Percentiles rank a stretch among this genome's conserved stretches.
Conservation (phyloP, 2,329 filamentous ascomycete species). For the Paecilomyces dactylethromorphus region DNA sequence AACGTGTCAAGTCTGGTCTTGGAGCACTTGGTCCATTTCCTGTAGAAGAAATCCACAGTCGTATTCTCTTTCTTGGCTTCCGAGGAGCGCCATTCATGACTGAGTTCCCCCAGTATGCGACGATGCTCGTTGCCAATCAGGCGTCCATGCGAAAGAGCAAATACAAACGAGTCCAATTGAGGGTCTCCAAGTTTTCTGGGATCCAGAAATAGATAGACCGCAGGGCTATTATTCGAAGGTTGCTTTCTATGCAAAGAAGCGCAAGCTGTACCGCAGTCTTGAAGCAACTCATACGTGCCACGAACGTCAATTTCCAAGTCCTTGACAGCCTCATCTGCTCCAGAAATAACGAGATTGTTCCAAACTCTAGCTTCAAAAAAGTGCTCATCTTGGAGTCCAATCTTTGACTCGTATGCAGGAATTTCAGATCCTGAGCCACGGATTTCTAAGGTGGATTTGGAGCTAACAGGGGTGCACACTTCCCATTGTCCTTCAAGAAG, state of each 20-base stretch:
- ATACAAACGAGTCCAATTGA: conserved; percentile 49
- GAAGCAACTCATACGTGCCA: conserved; percentile 47
- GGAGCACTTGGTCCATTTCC: conserved; percentile 19
- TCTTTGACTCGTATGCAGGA: conserved; percentile 31
- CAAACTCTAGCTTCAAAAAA: conserved; percentile 40
- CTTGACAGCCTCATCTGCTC: conserved; percentile 19
- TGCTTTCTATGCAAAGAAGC: conserved; percentile 47
- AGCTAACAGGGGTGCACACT: conserved; percentile 35
- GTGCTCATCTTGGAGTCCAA: conserved; percentile 32
- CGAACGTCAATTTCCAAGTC: conserved; percentile 33
- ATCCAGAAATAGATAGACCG: conserved; percentile 54
- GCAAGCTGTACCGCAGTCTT: conserved; percentile 52
- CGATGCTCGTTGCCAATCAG: conserved; percentile 43
- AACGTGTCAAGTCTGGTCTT: conserved; percentile 14
- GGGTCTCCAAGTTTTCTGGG: conserved; percentile 43
- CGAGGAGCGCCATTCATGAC: conserved; percentile 39
- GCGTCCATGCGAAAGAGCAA: conserved; percentile 44
- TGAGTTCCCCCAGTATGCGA: conserved; percentile 40
- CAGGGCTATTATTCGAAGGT: conserved; percentile 7
- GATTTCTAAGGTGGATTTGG: conserved; percentile 27
- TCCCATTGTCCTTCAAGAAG: conserved; percentile 40
- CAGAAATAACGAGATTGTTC: conserved; percentile 34
- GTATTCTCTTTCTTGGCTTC: conserved; percentile 9
- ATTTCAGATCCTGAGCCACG: conserved; percentile 24
- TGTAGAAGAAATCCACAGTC: conserved; percentile 22